Percentiles rank a stretch among this genome's conserved stretches.
These are phyloP conservation scores for Phytopythium delawarense DNA, from an alignment of 352 stramenopile species.

Conservation along the genomic window DNA sequence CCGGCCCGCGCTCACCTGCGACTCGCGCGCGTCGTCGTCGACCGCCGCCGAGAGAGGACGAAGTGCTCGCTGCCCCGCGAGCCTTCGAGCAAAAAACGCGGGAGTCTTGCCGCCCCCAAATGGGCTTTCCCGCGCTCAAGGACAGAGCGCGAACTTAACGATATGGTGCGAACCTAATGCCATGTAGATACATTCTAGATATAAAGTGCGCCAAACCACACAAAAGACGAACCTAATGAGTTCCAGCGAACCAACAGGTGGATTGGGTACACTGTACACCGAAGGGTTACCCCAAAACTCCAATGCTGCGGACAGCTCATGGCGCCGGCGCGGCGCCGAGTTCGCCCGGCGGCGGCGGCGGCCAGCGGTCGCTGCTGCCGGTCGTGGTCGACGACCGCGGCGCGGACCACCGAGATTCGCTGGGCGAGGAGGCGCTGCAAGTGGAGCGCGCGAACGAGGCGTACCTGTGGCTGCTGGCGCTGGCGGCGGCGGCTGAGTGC, in stretches of 20 bases:
- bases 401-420: background rate
- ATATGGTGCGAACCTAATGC: too few relatives aligned
- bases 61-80: background rate
- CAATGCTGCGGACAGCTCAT: constrained; percentile 2
- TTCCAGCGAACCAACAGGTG: too few relatives aligned
- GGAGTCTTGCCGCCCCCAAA: too few relatives aligned
- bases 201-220: too few relatives aligned
- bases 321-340: background rate
- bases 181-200: too few relatives aligned
- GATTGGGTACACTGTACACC: too few relatives aligned
- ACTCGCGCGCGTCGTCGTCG: background rate
- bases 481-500: constrained; percentile 68
- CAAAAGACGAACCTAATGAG: too few relatives aligned
- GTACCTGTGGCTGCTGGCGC: constrained; percentile 68
- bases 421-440: constrained; percentile 21
- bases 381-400: constrained; percentile 7
- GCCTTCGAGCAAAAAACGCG: too few relatives aligned
- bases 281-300: too few relatives aligned
- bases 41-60: background rate
- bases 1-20: background rate
- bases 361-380: background rate
- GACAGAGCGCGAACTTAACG: too few relatives aligned
- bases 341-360: background rate
- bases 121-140: too few relatives aligned
- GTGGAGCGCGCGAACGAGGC: constrained; percentile 35